phyloP scores from a whole-genome alignment of 2,329 filamentous ascomycete genomes.

The Beauveria medogensis region DNA sequence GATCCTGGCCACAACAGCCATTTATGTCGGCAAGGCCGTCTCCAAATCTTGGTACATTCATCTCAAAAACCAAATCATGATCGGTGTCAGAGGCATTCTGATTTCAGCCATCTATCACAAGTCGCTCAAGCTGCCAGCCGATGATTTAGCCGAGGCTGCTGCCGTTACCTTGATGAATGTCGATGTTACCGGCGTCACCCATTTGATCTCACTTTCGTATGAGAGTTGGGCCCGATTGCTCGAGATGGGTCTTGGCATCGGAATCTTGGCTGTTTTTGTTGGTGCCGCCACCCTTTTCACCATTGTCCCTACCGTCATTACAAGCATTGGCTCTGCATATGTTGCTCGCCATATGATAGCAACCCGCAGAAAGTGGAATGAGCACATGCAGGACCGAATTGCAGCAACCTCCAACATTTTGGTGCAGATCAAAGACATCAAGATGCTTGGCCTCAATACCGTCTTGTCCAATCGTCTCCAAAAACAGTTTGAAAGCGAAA shows the following conservation, averaged over 20 bases:
- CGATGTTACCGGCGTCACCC: not conserved
- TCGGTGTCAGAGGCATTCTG: not conserved
- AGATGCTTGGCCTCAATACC: not conserved
- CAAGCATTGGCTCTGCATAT: not conserved
- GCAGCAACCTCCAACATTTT: conserved; percentile 1
- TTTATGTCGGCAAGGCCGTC: conserved; percentile 1
- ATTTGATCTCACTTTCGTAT: not conserved
- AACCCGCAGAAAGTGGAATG: not conserved
- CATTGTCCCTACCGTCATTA: not conserved
- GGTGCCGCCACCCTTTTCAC: not conserved
- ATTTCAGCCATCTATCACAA: conserved; percentile 1
- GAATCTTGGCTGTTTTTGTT: not conserved
- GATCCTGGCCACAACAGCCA: not conserved
- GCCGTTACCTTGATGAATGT: not conserved
- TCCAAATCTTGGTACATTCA: conserved; percentile 1
- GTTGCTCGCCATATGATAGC: not conserved
- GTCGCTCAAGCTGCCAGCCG: not conserved
- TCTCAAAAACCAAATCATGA: not conserved
- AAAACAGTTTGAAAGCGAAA: not conserved
- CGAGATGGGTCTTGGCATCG: not conserved
- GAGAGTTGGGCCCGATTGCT: not conserved
- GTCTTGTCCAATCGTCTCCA: not conserved
- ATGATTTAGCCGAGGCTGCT: not conserved
- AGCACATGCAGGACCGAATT: not conserved
- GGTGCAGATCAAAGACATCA: conserved; percentile 1